Percentiles rank a stretch among this genome's conserved stretches.
Conservation (phyloP, 441 rosid genomes). For the Pelargonium fulgidum region DNA sequence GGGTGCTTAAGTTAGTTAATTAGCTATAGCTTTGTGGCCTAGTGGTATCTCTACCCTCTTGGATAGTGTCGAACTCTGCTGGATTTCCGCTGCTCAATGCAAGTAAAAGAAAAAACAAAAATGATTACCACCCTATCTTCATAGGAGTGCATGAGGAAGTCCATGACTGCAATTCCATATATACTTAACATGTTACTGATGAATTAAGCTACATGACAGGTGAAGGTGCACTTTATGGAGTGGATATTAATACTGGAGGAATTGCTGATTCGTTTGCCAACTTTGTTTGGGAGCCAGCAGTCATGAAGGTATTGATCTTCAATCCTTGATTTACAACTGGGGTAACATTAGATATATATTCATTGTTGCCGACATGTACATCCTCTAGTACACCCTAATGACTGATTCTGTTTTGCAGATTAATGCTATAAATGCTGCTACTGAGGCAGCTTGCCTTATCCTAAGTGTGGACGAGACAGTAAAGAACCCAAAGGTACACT, state of each 20-base stretch:
- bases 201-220: not conserved
- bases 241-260: slow-evolving; percentile 93
- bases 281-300: slow-evolving; percentile 99
- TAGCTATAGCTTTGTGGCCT: not conserved
- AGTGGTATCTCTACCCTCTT: not conserved
- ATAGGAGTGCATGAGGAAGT: not conserved
- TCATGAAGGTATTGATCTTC: slow-evolving; percentile 58
- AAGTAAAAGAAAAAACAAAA: too few species aligned
- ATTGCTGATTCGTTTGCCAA: slow-evolving; percentile 86
- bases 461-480: slow-evolving; percentile 97
- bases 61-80: not conserved
- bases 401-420: slow-evolving; percentile 39
- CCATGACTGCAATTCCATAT: not conserved
- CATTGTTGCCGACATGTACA: not conserved
- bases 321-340: not conserved
- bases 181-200: not conserved
- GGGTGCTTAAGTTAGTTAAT: not conserved
- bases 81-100: not conserved
- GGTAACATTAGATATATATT: too few species aligned
- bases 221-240: slow-evolving; percentile 91
- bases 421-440: slow-evolving; percentile 97
- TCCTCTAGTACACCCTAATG: not conserved
- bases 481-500: slow-evolving; percentile 86
- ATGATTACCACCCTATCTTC: too few species aligned
- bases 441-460: slow-evolving; percentile 96